Conservation (phyloP, 2,329 filamentous ascomycete species). For the Cladosporium sp. region DNA sequence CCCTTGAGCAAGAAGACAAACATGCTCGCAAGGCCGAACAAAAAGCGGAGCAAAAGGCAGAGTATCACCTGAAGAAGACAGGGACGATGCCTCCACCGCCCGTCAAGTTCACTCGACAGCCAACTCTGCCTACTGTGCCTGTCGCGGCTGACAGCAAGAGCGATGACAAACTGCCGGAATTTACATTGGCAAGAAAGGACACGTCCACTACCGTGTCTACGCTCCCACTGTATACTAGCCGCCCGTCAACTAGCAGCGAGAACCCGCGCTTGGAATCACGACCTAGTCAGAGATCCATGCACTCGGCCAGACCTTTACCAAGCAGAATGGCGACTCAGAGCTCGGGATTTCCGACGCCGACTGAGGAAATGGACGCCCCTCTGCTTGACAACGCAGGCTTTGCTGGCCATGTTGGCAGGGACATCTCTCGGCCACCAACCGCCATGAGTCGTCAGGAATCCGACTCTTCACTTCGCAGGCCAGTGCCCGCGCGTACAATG, state of each 20-base stretch:
- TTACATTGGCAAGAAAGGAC: slow-evolving; percentile 29
- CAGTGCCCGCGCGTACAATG: slow-evolving; percentile 16
- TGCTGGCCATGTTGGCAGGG: slow-evolving; percentile 18
- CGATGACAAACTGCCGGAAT: slow-evolving; percentile 37
- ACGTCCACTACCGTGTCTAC: slow-evolving; percentile 32
- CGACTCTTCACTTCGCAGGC: slow-evolving; percentile 19
- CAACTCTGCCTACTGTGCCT: slow-evolving; percentile 61
- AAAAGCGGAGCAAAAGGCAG: slow-evolving; percentile 50
- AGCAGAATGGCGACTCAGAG: slow-evolving; percentile 46
- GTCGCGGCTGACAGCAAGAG: slow-evolving; percentile 50
- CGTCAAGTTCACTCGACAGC: slow-evolving; percentile 46
- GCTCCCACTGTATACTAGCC: slow-evolving; percentile 43
- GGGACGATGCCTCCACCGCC: slow-evolving; percentile 18
- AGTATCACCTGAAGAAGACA: slow-evolving; percentile 30
- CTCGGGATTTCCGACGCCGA: slow-evolving; percentile 49
- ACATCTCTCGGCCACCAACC: slow-evolving; percentile 20
- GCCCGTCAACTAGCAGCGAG: slow-evolving; percentile 48
- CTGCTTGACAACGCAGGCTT: slow-evolving; percentile 54
- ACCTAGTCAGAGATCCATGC: slow-evolving; percentile 39
- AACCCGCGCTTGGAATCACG: slow-evolving; percentile 25
- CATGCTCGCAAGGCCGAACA: slow-evolving; percentile 49
- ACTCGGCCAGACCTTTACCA: slow-evolving; percentile 31
- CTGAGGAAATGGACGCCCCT: slow-evolving; percentile 58
- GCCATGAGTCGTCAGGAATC: slow-evolving; percentile 20
- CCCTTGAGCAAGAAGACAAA: slow-evolving; percentile 67